A percentile compares a stretch with the other conserved stretches of the same genome.
These are phyloP conservation scores for Sclerotinia subarctica DNA, from an alignment of 2,329 filamentous ascomycete species.

Conservation along the genomic window DNA sequence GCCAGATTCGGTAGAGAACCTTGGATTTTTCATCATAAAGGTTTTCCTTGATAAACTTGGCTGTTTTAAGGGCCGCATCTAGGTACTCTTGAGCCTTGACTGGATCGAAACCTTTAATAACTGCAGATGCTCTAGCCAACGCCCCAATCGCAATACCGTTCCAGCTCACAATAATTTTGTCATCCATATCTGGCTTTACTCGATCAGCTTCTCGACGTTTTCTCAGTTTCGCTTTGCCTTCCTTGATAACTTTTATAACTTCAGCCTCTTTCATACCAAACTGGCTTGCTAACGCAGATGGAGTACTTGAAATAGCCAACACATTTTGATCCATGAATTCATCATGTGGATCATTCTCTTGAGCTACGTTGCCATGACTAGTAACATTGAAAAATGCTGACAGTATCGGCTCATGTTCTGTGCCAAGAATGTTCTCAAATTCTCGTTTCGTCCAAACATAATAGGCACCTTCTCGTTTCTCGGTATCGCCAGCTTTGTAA, in stretches of 20 bases:
- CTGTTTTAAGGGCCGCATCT: slow-evolving; percentile 63
- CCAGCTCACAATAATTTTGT: slow-evolving; percentile 83
- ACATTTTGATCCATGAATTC: slow-evolving; percentile 96
- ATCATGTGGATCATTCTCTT: slow-evolving; percentile 81
- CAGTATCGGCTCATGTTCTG: slow-evolving; percentile 66
- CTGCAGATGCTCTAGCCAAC: slow-evolving; percentile 70
- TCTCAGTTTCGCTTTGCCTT: slow-evolving; percentile 65
- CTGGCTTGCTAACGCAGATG: slow-evolving; percentile 67
- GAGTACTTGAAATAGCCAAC: slow-evolving; percentile 65
- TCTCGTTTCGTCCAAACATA: slow-evolving; percentile 93
- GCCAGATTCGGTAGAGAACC: slow-evolving; percentile 71
- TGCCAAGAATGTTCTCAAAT: slow-evolving; percentile 71
- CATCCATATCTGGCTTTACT: slow-evolving; percentile 73
- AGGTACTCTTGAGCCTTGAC: slow-evolving; percentile 60
- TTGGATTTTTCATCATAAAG: slow-evolving; percentile 66
- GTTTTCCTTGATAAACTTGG: slow-evolving; percentile 66
- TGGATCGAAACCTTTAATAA: slow-evolving; percentile 59
- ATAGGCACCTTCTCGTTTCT: slow-evolving; percentile 87
- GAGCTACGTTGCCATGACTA: slow-evolving; percentile 80
- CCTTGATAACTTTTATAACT: slow-evolving; percentile 62
- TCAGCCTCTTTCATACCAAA: slow-evolving; percentile 70
- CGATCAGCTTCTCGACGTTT: slow-evolving; percentile 71
- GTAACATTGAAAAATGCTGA: slow-evolving; percentile 82
- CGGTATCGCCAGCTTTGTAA: slow-evolving; percentile 67
- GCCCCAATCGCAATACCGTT: slow-evolving; percentile 86